A percentile compares a stretch with the other conserved stretches of the same genome.
These are phyloP conservation scores for Colletotrichum sp. DNA, from an alignment of 2,329 filamentous ascomycete genomes.

Conservation along the genomic window DNA sequence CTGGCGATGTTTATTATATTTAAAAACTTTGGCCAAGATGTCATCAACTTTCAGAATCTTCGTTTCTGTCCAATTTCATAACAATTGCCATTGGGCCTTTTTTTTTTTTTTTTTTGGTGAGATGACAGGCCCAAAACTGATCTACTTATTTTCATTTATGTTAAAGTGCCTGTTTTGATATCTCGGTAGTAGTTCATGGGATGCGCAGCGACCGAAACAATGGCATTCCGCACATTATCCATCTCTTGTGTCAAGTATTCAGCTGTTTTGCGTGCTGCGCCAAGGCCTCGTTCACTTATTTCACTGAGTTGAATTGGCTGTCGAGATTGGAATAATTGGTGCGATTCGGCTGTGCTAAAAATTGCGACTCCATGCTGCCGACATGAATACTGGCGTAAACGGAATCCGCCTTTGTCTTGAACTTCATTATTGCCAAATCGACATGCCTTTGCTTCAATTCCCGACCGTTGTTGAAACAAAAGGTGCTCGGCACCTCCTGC, in stretches of 20 bases:
- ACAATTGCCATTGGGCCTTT: too few species aligned
- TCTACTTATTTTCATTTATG: background rate
- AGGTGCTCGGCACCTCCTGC: background rate
- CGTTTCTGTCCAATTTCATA: too few species aligned
- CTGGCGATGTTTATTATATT: too few species aligned
- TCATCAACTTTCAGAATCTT: too few species aligned
- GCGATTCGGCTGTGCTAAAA: background rate
- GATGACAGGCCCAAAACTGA: background rate
- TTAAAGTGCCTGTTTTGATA: background rate
- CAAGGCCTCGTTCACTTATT: background rate
- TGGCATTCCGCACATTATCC: background rate
- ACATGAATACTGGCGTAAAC: background rate
- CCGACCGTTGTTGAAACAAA: background rate
- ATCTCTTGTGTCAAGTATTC: background rate
- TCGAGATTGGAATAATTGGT: background rate
- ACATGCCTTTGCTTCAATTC: background rate
- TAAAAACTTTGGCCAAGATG: too few species aligned
- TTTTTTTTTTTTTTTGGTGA: background rate
- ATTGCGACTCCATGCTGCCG: background rate
- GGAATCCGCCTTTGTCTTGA: background rate
- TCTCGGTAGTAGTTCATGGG: background rate
- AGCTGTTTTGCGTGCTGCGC: background rate
- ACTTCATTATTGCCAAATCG: background rate
- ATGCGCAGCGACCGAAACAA: background rate
- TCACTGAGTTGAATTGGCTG: background rate